phyloP scores from a whole-genome alignment of 164 flowering plant species.

The Magnolia officinalis region DNA sequence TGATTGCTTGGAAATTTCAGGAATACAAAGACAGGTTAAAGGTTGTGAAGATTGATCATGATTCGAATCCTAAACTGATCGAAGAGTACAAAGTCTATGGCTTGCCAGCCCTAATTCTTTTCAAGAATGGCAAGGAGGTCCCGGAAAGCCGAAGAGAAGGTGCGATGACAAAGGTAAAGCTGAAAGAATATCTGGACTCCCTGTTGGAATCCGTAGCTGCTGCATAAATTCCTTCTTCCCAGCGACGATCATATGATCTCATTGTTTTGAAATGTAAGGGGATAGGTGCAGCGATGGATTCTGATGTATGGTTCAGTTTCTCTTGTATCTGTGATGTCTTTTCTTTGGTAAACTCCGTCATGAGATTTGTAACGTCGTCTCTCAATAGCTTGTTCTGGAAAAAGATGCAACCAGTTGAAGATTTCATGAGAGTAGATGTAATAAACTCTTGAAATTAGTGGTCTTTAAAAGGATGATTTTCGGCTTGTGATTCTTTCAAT shows the following conservation, averaged over 20 bases:
- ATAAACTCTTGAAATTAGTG: neutral
- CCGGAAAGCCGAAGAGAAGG: constrained; percentile 81
- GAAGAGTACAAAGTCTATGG: constrained; percentile 82
- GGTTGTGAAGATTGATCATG: constrained; percentile 80
- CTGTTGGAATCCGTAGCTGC: constrained; percentile 38
- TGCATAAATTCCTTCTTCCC: neutral
- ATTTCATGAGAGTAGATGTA: neutral
- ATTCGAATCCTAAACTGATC: constrained; percentile 60
- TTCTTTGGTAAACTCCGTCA: neutral
- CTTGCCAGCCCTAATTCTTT: constrained; percentile 67
- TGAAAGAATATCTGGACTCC: constrained; percentile 60
- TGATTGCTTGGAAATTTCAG: constrained; percentile 27
- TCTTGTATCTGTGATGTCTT: neutral
- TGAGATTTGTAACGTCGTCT: neutral
- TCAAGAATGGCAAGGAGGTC: constrained; percentile 75
- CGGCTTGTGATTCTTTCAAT: neutral
- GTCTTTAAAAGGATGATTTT: no score
- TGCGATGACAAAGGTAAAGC: constrained; percentile 72
- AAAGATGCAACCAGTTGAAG: neutral
- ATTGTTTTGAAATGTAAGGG: neutral
- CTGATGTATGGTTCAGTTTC: neutral
- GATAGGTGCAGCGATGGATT: neutral
- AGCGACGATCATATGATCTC: neutral
- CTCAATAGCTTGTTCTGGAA: neutral
- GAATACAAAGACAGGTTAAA: constrained; percentile 63